Conservation (phyloP, 176 grass and related monocot species). For the barley (Hordeum vulgare) region MorexV3_pseudomolecules_assembly NC_058524.1:608210804-608211303, state of each 20-base stretch:
- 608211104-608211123: not conserved
- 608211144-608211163: not conserved
- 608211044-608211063: not conserved
- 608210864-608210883: slow-evolving; percentile 41
- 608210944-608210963: not conserved
- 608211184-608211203: not conserved
- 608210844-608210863: slow-evolving; percentile 50
- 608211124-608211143: not conserved
- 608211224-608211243: not conserved
- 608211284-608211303: no score
- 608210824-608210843: slow-evolving; percentile 82
- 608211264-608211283: no score
- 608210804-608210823: slow-evolving; percentile 33
- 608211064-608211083: not conserved
- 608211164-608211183: not conserved
- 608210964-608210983: not conserved
- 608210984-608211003: not conserved
- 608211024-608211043: not conserved
- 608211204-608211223: not conserved
- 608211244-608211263: no score
- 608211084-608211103: not conserved
- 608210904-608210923: no score
- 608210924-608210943: not conserved
- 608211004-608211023: not conserved
- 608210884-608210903: no score